These are phyloP conservation scores for Wickerhamomyces canadensis DNA, from an alignment of 805 yeast genomes.

Conservation along the genomic window DNA sequence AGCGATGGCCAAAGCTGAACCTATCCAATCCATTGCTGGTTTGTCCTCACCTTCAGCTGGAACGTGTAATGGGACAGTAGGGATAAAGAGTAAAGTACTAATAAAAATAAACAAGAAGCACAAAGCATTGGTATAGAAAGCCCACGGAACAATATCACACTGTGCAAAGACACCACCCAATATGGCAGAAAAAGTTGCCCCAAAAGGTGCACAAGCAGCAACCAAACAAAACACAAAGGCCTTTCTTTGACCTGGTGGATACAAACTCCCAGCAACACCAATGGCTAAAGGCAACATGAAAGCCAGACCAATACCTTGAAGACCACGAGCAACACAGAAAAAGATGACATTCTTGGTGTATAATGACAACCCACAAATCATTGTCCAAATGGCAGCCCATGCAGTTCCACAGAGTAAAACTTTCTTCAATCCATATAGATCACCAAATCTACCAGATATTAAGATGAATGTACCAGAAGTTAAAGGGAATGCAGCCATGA, in stretches of 20 bases:
- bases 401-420: constrained; percentile 50
- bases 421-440: constrained; percentile 57
- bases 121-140: constrained; percentile 37
- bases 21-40: constrained; percentile 42
- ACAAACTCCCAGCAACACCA: constrained; percentile 46
- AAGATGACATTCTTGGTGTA: constrained; percentile 45
- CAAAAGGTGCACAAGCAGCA: constrained; percentile 58
- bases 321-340: constrained; percentile 48
- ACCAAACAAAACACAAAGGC: constrained; percentile 47
- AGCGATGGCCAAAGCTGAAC: constrained; percentile 50
- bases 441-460: constrained; percentile 67
- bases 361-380: constrained; percentile 52
- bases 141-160: constrained; percentile 45
- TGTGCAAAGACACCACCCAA: constrained; percentile 45
- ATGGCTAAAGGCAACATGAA: constrained; percentile 53
- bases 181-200: constrained; percentile 49
- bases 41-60: constrained; percentile 8
- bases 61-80: constrained; percentile 21
- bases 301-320: constrained; percentile 61
- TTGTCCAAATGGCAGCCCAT: constrained; percentile 52
- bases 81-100: constrained; percentile 29
- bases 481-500: constrained; percentile 64
- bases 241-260: constrained; percentile 42
- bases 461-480: constrained; percentile 71
- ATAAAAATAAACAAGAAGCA: constrained; percentile 27